A percentile compares a stretch with the other conserved stretches of the same genome.
These are phyloP conservation scores for Pisolithus albus DNA, from an alignment of 768 basidiomycete genomes.

Conservation along the genomic window DNA sequence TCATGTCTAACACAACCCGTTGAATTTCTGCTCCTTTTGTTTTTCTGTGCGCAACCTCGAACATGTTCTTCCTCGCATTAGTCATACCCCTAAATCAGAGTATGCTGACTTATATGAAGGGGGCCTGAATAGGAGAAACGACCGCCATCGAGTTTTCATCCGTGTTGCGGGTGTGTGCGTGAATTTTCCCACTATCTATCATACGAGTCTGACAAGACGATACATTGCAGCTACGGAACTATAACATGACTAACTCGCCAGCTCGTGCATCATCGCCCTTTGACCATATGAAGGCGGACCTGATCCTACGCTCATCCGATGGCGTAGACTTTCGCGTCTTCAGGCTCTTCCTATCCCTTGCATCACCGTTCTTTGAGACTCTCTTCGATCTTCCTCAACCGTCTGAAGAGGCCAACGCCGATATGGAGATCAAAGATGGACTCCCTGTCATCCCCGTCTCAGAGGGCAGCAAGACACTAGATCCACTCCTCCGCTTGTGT, in stretches of 20 bases:
- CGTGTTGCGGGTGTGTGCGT: too few species aligned
- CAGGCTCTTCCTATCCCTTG: constrained; percentile 26
- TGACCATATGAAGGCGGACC: constrained; percentile 15
- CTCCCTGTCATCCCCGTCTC: constrained; percentile 16
- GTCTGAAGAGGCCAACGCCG: background rate
- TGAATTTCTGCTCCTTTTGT: too few species aligned
- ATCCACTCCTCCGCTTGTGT: constrained; percentile 22
- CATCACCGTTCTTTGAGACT: constrained; percentile 29
- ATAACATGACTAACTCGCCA: background rate
- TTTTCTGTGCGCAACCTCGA: too few species aligned
- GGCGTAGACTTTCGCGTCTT: constrained; percentile 26
- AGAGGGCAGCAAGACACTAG: constrained; percentile 17
- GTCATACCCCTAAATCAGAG: too few species aligned
- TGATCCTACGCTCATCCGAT: constrained; percentile 23
- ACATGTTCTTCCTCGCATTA: too few species aligned
- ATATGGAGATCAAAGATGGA: constrained; percentile 11
- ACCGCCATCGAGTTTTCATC: too few species aligned
- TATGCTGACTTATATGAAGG: too few species aligned
- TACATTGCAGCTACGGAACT: background rate
- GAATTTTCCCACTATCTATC: too few species aligned
- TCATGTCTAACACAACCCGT: too few species aligned
- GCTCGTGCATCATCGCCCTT: constrained; percentile 15
- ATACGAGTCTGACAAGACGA: background rate
- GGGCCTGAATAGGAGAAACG: too few species aligned
- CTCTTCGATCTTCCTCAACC: constrained; percentile 28